These are phyloP conservation scores for Pterula multifida DNA, from an alignment of 1,284 basidiomycete species.

Conservation along the genomic window DNA sequence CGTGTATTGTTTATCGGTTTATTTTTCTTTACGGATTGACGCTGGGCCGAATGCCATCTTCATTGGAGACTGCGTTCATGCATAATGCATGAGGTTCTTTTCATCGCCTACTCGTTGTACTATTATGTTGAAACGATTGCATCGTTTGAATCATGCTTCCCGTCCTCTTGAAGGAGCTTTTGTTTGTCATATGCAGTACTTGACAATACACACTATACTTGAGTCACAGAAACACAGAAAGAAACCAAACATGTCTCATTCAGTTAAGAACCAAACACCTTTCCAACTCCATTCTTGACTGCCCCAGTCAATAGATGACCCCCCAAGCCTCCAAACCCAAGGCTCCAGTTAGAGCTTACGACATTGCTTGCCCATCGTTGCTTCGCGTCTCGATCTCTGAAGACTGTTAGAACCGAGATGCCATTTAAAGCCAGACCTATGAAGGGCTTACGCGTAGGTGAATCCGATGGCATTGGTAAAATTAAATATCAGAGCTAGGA, in stretches of 20 bases:
- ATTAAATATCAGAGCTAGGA: constrained; percentile 85
- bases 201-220: too few species aligned
- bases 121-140: not conserved
- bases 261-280: constrained; percentile 40
- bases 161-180: not conserved
- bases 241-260: too few species aligned
- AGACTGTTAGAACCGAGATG: constrained; percentile 1
- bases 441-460: constrained; percentile 69
- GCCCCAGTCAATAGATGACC: constrained; percentile 70
- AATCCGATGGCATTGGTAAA: constrained; percentile 86
- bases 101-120: not conserved
- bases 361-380: constrained; percentile 68
- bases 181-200: not conserved
- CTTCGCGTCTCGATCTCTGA: constrained; percentile 81
- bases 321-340: constrained; percentile 50
- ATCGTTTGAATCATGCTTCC: not conserved
- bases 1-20: not conserved
- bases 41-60: too few species aligned
- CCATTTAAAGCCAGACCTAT: too few species aligned
- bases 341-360: constrained; percentile 51
- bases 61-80: too few species aligned
- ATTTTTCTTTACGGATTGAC: too few species aligned
- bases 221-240: too few species aligned
- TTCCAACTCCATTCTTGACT: constrained; percentile 72
- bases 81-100: not conserved